Base-by-base conservation (phyloP, 2,329 filamentous ascomycete species). In the Gnomoniopsis sp. region DNA sequence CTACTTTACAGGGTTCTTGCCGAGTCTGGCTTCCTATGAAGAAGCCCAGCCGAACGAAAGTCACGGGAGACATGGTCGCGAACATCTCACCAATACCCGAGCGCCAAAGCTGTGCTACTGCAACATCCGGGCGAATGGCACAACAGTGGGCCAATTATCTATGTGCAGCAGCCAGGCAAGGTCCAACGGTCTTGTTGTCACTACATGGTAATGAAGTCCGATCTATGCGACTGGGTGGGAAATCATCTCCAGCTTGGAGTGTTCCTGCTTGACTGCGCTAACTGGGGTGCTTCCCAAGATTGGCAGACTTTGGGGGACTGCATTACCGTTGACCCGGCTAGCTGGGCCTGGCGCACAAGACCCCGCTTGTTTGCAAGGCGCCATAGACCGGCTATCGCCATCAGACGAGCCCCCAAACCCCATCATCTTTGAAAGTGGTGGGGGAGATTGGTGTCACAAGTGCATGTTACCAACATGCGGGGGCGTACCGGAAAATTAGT, bases 21-120 rank as follows among this genome's bases (percentile, higher is more conserved):
- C 66, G 82, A 85, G 71, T 85, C 82, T 63, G 82, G 82, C 65
- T 85, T 85, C 72, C 77, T 85, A 63, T 85, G 75, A 79, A 55
- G 22, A 34, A 47, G 22, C 30, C 47, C 33, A 53, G 33, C 49
- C 53, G 44, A 54, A 22, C 33, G 47, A 52, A 50, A 50, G 26
- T n/a, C 48, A 56, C 19, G 49, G 38, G 33, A 43, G 49, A 49
- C 36, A 43, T 30, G 30, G 50, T 30, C 19, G 53, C 50, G 44
- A 41, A 30, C 49, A 38, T 50, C 43, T 47, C 38, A 53, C 30
- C 22, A 21, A 30, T 15, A 36, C 23, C 57, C 57, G 49, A 54
- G 49, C 49, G 46, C 36, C 44, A 54, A 38, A 48, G 38, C 38
- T 59, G 57, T 59, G 30, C 57, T 36, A 55, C 49, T 36, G 33